Base-by-base conservation (phyloP, 1,139 yeast genomes). In the Blastobotrys aristatus region DNA sequence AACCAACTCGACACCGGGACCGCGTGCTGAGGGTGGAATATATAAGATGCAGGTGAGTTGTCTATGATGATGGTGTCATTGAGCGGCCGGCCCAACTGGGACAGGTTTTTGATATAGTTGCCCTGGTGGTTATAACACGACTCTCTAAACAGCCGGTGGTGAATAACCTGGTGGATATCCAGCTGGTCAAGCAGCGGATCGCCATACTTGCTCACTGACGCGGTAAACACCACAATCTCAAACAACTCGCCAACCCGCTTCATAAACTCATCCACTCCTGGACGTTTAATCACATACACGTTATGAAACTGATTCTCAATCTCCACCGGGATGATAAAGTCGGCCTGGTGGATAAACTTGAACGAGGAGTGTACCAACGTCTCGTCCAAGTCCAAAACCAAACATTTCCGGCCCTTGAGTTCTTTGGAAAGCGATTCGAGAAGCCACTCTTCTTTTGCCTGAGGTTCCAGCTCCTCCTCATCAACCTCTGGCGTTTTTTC, bases 1-100 rank as follows among this genome's bases (percentile, higher is more conserved):
- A 94, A 92, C 99, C 99, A 92, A 65, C 94, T 82, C 54, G 96
- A 87, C 30, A 92, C 87, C n/a, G 99, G 99, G 37, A 94, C 84
- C 13, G 97, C 95, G 70, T 92, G 97, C 63, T 88, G 95, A 21
- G 98, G 98, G 65, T 92, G 98, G 74, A 92, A 87, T 49, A 90
- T 82, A 66, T 94, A 92, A 13, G 96, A 87, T 5, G 97, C 96
- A 2, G 99, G 98, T 1, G 97, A 89, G 68, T 92, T 92, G 71
- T 92, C 99, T 57, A 92, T 82, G 57, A 92, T 94, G 50, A 92
- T 89, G 40, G 85, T 74, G 56, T 90, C 96, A 52, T 76, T 71
- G 53, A 94, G 72, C 1, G 97, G 96, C 58, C 99, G 76, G 4
- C 99, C 99, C 57, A 92, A 79, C 65, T 88, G 97, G 4, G 95